Conservation (phyloP, 2,329 filamentous ascomycete genomes). For the Zymoseptoria crescenta region DNA sequence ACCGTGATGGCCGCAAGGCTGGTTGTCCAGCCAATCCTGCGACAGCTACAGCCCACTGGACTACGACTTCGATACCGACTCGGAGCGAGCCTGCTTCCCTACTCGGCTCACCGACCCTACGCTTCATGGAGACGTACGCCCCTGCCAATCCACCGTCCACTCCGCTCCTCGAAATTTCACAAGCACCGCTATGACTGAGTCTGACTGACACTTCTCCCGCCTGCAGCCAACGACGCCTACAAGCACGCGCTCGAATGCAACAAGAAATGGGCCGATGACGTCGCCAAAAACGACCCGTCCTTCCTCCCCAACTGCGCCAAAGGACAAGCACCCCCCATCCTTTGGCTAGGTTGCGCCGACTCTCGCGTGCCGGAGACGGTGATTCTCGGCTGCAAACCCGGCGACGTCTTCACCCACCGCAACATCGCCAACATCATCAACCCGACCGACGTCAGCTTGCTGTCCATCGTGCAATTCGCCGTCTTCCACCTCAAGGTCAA, state of each 20-base stretch:
- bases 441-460: slow-evolving; percentile 65
- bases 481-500: slow-evolving; percentile 62
- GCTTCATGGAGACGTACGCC: background rate
- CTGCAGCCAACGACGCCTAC: slow-evolving; percentile 20
- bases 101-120: background rate
- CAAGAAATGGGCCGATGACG: slow-evolving; percentile 61
- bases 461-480: slow-evolving; percentile 71
- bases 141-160: background rate
- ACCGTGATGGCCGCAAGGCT: background rate
- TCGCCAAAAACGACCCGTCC: slow-evolving; percentile 56
- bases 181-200: background rate
- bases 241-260: slow-evolving; percentile 56
- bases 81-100: background rate
- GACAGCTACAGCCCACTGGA: background rate
- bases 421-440: slow-evolving; percentile 83
- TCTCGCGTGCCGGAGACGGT: slow-evolving; percentile 78
- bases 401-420: slow-evolving; percentile 81
- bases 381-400: slow-evolving; percentile 67
- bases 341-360: slow-evolving; percentile 86
- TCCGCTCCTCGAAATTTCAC: background rate
- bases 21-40: background rate
- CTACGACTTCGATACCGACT: background rate
- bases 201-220: background rate
- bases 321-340: slow-evolving; percentile 59
- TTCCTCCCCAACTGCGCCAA: slow-evolving; percentile 62